A percentile compares a stretch with the other conserved stretches of the same genome.
Evolutionary conservation across 192 early-diverging fungal species (phyloP).

Genomic region (Gigaspora rosea): DNA sequence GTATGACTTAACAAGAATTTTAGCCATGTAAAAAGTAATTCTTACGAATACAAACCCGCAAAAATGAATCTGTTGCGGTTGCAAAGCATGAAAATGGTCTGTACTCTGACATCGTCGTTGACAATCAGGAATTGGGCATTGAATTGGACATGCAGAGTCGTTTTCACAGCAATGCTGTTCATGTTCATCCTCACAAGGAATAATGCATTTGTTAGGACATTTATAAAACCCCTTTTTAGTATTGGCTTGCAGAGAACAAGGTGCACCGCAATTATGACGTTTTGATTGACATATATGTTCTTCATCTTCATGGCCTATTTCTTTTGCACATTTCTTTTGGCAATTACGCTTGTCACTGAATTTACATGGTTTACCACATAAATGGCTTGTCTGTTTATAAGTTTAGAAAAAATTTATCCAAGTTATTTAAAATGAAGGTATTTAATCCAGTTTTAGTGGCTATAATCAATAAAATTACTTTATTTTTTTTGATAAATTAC

Average conservation of each 20-base stretch:
- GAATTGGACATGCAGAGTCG: constrained; percentile 14
- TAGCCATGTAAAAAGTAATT: not conserved
- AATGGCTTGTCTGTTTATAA: not conserved
- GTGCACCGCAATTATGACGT: constrained; percentile 33
- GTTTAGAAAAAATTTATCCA: too few relatives aligned
- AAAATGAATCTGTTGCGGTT: constrained; percentile 1
- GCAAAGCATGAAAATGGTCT: constrained; percentile 24
- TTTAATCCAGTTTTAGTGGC: too few relatives aligned
- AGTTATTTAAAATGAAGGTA: too few relatives aligned
- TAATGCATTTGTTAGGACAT: constrained; percentile 25
- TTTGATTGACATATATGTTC: constrained; percentile 29
- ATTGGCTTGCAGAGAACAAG: constrained; percentile 24
- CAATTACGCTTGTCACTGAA: constrained; percentile 15
- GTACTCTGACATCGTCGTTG: constrained; percentile 1
- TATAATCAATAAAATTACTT: too few relatives aligned
- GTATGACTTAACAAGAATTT: not conserved
- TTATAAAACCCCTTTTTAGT: constrained; percentile 5
- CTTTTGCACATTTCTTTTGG: constrained; percentile 22
- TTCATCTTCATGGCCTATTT: constrained; percentile 26
- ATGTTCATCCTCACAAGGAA: constrained; percentile 21
- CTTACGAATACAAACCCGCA: constrained; percentile 14
- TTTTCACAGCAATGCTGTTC: constrained; percentile 18
- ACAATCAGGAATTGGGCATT: constrained; percentile 14
- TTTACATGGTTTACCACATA: constrained; percentile 12
- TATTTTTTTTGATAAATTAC: too few relatives aligned